Evolutionary conservation across 495 filamentous ascomycete species (phyloP).

Genomic region (Astrothelium macrocarpum): DNA sequence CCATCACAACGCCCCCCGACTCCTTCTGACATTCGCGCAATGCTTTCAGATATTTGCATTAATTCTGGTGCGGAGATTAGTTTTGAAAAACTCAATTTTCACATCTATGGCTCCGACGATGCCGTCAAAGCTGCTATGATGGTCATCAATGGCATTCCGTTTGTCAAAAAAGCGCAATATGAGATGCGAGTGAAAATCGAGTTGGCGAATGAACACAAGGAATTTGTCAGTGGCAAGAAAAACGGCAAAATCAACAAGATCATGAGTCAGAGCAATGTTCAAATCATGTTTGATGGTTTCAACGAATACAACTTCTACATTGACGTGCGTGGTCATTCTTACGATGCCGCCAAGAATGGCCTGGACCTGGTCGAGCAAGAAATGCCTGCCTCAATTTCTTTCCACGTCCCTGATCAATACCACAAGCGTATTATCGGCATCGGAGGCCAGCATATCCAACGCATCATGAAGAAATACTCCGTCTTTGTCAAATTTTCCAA

Average conservation of each 20-base stretch:
- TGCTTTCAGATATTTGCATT: conserved; percentile 91
- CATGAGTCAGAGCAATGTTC: conserved; percentile 96
- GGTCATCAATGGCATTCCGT: conserved; percentile 84
- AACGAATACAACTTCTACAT: conserved; percentile 99
- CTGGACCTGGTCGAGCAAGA: conserved; percentile 92
- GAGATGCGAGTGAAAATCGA: conserved; percentile 97
- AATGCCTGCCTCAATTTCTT: conserved; percentile 97
- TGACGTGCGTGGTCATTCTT: conserved; percentile 82
- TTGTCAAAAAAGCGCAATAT: conserved; percentile 76
- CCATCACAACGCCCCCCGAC: conserved; percentile 61
- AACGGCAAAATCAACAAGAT: conserved; percentile 99
- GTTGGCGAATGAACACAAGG: conserved; percentile 97
- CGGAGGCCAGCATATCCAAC: conserved; percentile 95
- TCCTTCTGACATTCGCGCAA: conserved; percentile 66
- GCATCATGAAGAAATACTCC: conserved; percentile 99
- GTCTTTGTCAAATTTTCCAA: conserved; percentile 99
- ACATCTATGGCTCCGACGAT: conserved; percentile 90
- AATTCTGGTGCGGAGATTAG: conserved; percentile 91
- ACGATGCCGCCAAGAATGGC: conserved; percentile 85
- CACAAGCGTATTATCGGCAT: conserved; percentile 99
- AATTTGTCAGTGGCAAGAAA: conserved; percentile 98
- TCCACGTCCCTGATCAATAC: conserved; percentile 99
- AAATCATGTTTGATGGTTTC: conserved; percentile 98
- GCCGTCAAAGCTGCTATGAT: conserved; percentile 86
- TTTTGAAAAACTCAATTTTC: conserved; percentile 88